Percentiles rank a stretch among this genome's conserved stretches.
Evolutionary conservation across 805 yeast species (phyloP).

Genomic region (Millerozyma miso): DNA sequence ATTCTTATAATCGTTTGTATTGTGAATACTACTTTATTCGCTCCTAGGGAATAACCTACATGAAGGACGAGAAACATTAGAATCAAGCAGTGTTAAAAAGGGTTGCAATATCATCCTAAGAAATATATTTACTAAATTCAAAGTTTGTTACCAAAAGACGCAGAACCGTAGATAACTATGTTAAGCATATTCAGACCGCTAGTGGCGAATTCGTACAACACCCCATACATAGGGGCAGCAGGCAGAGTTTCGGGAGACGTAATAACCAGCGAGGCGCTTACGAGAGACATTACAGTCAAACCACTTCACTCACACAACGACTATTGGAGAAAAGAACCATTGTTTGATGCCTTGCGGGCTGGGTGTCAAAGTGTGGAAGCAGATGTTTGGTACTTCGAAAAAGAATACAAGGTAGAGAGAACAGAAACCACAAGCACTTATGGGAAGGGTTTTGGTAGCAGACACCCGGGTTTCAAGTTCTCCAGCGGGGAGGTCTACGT

Average conservation of each 20-base stretch:
- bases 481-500: slow-evolving; percentile 44
- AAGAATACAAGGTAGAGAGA: slow-evolving; percentile 24
- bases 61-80: no score
- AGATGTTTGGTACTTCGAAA: slow-evolving; percentile 54
- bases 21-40: no score
- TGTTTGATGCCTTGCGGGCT: slow-evolving; percentile 51
- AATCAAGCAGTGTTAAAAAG: no score
- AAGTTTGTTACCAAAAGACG: no score
- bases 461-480: slow-evolving; percentile 11
- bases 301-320: slow-evolving; percentile 67
- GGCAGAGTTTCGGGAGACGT: slow-evolving; percentile 3
- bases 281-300: slow-evolving; percentile 35
- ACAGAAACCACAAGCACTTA: slow-evolving; percentile 23
- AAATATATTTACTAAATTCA: no score
- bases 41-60: no score
- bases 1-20: no score
- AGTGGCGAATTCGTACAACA: background rate
- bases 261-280: slow-evolving; percentile 21
- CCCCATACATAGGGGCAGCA: background rate
- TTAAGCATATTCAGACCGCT: slow-evolving; percentile 13
- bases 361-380: slow-evolving; percentile 63
- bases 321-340: slow-evolving; percentile 57
- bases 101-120: no score
- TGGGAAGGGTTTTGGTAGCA: slow-evolving; percentile 1
- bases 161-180: slow-evolving; percentile 8